Evolutionary conservation across 2,329 filamentous ascomycete species (phyloP), one percentile per base, ranked within the genome.

Genomic region (Colletotrichum gloeosporioides): DNA sequence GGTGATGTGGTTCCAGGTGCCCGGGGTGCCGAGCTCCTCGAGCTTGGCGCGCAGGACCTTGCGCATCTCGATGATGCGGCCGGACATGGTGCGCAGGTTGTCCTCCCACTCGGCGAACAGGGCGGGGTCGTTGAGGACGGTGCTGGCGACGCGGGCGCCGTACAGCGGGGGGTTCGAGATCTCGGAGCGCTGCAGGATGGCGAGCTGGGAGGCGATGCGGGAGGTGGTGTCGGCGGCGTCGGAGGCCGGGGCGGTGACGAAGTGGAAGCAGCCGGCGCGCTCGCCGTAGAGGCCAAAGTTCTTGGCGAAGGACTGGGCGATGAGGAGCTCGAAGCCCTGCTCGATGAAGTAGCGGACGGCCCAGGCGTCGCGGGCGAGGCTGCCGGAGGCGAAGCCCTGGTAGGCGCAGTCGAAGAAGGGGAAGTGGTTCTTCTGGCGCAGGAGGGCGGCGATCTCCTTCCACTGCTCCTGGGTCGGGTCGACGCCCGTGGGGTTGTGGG

Each of bases 341-440:
- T 96, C 93, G 81, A 98, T 89, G 83, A 99, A 99, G 90, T 98
- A 95, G 80, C 95, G 94, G 80, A 99, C 93, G n/a, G 97, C 95
- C 89, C 94, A 96, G 78, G 95, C 95, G 84, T 99, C 97, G 77
- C 93, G 92, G 80, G 91, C 89, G 25, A 99, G 91, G 84, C 98
- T 93, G 75, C 97, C 97, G 1, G 97, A 98, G 4, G 97, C 97
- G 84, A 99, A 99, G 73, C 97, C 96, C 87, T 99, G 97, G 89
- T 99, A 99, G 73, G 97, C 97, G 79, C 92, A 95, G 89, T 99
- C 97, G 87, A 99, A 99, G 92, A 99, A 99, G 81, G 97, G 96
- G 88, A 99, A 98, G 86, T 98, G 96, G 78, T 92, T 92, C 87
- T 94, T 95, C 82, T 92, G 86, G 81, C 91, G 91, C 85, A 99